These are phyloP conservation scores for Athelia sp. DNA, from an alignment of 1,284 basidiomycete species.

Conservation along the genomic window DNA sequence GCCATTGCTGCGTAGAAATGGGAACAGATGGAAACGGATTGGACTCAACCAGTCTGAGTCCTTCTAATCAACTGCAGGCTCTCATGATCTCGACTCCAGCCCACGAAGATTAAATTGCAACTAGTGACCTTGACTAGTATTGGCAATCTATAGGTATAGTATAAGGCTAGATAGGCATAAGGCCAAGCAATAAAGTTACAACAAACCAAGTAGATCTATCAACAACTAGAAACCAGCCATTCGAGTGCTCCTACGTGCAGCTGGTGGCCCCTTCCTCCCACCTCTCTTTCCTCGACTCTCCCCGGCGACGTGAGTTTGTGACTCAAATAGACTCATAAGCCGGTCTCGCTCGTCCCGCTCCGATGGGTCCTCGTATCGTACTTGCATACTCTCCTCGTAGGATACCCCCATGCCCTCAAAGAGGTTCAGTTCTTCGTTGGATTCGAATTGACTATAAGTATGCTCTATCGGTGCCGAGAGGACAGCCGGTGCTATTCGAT, in stretches of 20 bases:
- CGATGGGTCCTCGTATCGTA: slow-evolving; percentile 65
- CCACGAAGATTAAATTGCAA: too few relatives aligned
- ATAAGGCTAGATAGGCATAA: too few relatives aligned
- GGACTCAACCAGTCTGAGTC: too few relatives aligned
- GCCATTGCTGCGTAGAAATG: too few relatives aligned
- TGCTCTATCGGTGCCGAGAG: slow-evolving; percentile 10
- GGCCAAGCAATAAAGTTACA: too few relatives aligned
- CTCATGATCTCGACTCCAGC: too few relatives aligned
- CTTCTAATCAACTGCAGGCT: too few relatives aligned
- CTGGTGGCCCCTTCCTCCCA: neutral
- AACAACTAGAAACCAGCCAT: neutral
- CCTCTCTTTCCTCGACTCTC: neutral
- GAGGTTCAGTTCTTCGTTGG: slow-evolving; percentile 26
- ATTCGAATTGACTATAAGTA: slow-evolving; percentile 20
- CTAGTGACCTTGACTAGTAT: too few relatives aligned
- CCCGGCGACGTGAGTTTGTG: neutral
- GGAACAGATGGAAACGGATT: too few relatives aligned
- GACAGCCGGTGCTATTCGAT: slow-evolving; percentile 8
- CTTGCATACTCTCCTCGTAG: slow-evolving; percentile 42
- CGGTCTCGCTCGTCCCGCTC: slow-evolving; percentile 52
- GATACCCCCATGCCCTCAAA: slow-evolving; percentile 20
- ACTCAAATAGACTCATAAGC: slow-evolving; percentile 24
- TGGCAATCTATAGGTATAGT: too few relatives aligned
- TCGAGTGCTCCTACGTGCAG: neutral
- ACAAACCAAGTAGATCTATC: too few relatives aligned